phyloP scores from a whole-genome alignment of 2,329 filamentous ascomycete species.

The Pseudopyrenochaeta lycopersici region DNA sequence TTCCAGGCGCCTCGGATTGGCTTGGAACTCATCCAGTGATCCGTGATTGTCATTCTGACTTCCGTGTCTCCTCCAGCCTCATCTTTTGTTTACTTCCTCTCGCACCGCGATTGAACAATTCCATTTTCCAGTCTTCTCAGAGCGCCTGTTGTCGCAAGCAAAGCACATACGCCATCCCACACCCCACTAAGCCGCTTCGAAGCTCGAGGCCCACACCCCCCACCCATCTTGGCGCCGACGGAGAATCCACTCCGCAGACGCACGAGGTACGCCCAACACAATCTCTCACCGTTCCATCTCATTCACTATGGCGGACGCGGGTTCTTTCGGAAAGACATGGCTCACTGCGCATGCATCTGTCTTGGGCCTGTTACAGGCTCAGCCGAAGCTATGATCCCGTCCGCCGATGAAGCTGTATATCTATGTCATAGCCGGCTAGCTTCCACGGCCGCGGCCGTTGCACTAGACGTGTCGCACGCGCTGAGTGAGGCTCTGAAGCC shows the following conservation, averaged over 20 bases:
- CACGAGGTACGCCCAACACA: conserved; percentile 18
- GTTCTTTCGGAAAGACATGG: conserved; percentile 25
- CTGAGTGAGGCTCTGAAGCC: conserved; percentile 18
- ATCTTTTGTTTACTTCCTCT: conserved; percentile 2
- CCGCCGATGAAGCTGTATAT: conserved; percentile 16
- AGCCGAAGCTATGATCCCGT: neutral
- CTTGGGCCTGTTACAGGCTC: neutral
- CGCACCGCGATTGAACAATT: neutral
- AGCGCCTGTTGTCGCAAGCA: conserved; percentile 1
- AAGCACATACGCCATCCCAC: conserved; percentile 8
- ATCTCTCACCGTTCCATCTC: conserved; percentile 7
- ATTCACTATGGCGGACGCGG: conserved; percentile 6
- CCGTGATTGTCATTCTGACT: conserved; percentile 1
- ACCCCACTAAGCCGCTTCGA: conserved; percentile 9
- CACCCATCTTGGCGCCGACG: conserved; percentile 11
- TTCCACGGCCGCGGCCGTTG: conserved; percentile 41
- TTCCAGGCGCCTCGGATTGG: conserved; percentile 29
- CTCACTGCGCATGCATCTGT: neutral
- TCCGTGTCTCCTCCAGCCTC: conserved; percentile 18
- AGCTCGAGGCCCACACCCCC: conserved; percentile 13
- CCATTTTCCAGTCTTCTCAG: conserved; percentile 4
- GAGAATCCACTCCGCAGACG: conserved; percentile 6
- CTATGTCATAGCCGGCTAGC: conserved; percentile 32
- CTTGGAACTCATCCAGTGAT: conserved; percentile 9
- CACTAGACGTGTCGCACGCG: conserved; percentile 13